Conservation (phyloP, 2,329 filamentous ascomycete genomes). For the Trichoderma gracile region DNA sequence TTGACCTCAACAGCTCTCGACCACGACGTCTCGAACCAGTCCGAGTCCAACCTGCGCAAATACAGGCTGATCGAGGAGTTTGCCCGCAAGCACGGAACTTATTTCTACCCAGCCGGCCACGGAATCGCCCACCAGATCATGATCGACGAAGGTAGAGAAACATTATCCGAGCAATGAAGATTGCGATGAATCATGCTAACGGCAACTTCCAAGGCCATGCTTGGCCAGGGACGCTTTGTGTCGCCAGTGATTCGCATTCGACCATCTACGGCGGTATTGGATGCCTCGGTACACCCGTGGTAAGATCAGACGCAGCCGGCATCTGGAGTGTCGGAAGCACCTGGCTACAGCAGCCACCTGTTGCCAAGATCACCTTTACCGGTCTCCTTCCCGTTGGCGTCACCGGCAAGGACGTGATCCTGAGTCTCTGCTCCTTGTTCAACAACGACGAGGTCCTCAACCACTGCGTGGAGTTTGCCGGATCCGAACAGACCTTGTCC, state of each 20-base stretch:
- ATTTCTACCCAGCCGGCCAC: constrained; percentile 63
- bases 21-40: constrained; percentile 86
- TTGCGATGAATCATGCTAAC: too few relatives aligned
- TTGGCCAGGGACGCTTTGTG: constrained; percentile 82
- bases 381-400: constrained; percentile 77
- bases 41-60: constrained; percentile 76
- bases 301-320: constrained; percentile 89
- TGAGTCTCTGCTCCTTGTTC: constrained; percentile 84
- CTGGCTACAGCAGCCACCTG: constrained; percentile 58
- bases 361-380: constrained; percentile 76
- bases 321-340: constrained; percentile 38
- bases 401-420: constrained; percentile 91
- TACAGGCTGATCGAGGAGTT: constrained; percentile 82
- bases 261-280: constrained; percentile 83
- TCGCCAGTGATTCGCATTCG: constrained; percentile 75
- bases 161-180: too few relatives aligned
- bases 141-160: constrained; percentile 57
- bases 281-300: constrained; percentile 75
- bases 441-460: constrained; percentile 76
- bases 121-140: constrained; percentile 93
- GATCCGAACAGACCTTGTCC: constrained; percentile 72
- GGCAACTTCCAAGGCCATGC: constrained; percentile 53
- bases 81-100: constrained; percentile 72
- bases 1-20: constrained; percentile 52
- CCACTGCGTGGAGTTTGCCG: constrained; percentile 85